Evolutionary conservation across 257 asterid species (phyloP), one percentile per base, ranked within the genome.

Genomic region (Fraxinus cuspidata): DNA sequence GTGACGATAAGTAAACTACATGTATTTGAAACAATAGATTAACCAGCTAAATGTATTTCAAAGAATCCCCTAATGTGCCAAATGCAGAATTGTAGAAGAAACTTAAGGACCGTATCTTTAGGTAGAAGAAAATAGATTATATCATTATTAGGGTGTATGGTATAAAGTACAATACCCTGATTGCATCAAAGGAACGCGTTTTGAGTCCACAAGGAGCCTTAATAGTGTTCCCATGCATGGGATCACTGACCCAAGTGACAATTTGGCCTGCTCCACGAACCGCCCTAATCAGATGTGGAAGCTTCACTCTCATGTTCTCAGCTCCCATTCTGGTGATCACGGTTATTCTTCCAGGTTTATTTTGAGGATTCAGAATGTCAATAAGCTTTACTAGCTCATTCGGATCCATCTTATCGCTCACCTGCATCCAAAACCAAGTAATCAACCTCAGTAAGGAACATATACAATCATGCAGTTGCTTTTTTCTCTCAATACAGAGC

Each of bases 351-450:
- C 74, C 74, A 3, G 74, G 58, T 71, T 71, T 71, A 34, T 71
- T 71, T 6, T 71, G 53, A 71, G 74, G 74, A 71, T 71, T 71
- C 56, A 71, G 74, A 38, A 71, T 71, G 74, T 71, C 74, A 71
- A 71, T 71, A 18, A 71, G 58, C 58, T 29, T 71, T 2, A 71
- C 74, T 18, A 71, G 58, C 74, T 71, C 74, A 42, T 71, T 71
- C 12, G 74, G 60, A 71, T 71, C 58, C 74, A 71, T 71, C 58
- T 71, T 71, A 37, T 71, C 60, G 11, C 74, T 71, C 18, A 23
- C 74, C 74, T 71, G 60, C 56, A 71, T n/a, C 34, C 25, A 18
- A 71, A 38, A 15, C 28, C 56, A 47, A 47, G 5, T 16, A 47
- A 47, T 71, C 32, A 11, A 47, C 56, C 56, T n/a, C 64, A 53